Evolutionary conservation across 495 filamentous ascomycete genomes (phyloP), one percentile per base, ranked within the genome.

Genomic region (Daldinia concentrica): DNA sequence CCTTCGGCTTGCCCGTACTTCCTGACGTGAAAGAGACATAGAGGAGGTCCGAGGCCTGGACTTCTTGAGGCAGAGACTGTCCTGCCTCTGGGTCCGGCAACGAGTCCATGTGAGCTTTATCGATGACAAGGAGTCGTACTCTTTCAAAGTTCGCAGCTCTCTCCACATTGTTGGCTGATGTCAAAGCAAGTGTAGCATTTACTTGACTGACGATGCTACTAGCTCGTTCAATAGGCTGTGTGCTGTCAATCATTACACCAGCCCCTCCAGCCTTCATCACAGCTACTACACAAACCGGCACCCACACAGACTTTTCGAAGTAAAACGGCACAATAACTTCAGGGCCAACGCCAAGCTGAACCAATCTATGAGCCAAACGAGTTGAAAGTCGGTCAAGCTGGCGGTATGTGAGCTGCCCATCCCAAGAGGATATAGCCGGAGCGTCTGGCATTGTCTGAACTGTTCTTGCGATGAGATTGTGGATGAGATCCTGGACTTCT

Each of bases 301-400:
- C 22, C 55, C 55, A 58, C 7, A 24, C 5, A 19, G 55, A 58
- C 32, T 58, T 58, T 37, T 58, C 55, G 22, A 58, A 58, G 22
- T 32, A 58, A 6, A 58, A 32, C 0, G 55, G 55, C 9, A 58
- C 55, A 12, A 58, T 19, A 41, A 41, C 39, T 41, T 41, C 39
- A 7, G 39, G 39, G 7, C 39, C 39, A 8, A 41, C 39, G 6
- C n/a, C 34, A 6, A 17, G 17, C 32, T 15, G 32, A 11, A 27
- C 55, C 32, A 39, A 58, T n/a, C 26, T 12, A 17, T 27, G 26
- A 7, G 48, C 48, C 26, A 52, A 52, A 6, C 26, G 19, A 27
- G 48, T 52, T 12, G 48, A 22, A 12, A 52, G 34, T n/a, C 22
- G n/a, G 32, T 58, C 55, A 17, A 58, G 55, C 17, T 58, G 29